Evolutionary conservation across 139 green algal genomes (phyloP).

Genomic region (Yamagishiella unicocca): DNA sequence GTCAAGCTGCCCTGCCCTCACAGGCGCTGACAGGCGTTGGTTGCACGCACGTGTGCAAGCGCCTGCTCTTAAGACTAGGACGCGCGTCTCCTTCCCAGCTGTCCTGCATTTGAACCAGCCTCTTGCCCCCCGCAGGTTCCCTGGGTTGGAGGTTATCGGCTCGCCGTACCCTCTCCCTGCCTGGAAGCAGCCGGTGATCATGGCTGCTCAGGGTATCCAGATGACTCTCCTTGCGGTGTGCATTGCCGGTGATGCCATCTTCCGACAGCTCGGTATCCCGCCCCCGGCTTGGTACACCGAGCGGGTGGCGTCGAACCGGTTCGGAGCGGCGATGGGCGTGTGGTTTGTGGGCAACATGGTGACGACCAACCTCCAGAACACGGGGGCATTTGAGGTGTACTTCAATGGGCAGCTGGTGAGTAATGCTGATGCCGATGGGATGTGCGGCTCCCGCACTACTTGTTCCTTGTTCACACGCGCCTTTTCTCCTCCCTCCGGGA

Average conservation of each 20-base stretch:
- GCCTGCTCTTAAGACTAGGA: no score
- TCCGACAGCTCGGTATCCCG: conserved; percentile 9
- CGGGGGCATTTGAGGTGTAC: conserved; percentile 83
- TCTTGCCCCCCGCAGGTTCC: neutral
- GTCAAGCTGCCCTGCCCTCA: no score
- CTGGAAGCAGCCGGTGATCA: conserved; percentile 19
- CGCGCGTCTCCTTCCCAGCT: no score
- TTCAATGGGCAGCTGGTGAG: conserved; percentile 66
- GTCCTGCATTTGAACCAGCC: neutral
- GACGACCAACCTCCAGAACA: conserved; percentile 63
- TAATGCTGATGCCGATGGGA: neutral
- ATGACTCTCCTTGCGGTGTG: neutral
- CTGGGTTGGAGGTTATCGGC: conserved; percentile 21
- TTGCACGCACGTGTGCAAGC: no score
- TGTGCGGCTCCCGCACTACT: no score
- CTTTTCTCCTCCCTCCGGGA: no score
- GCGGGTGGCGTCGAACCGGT: conserved; percentile 48
- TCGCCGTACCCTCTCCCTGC: neutral
- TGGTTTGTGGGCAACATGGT: conserved; percentile 79
- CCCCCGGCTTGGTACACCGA: conserved; percentile 27
- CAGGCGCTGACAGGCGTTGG: no score
- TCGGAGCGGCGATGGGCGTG: conserved; percentile 52
- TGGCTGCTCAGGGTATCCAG: neutral
- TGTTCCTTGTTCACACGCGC: no score
- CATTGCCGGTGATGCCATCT: neutral